Evolutionary conservation across 208 protist species (phyloP).

Genomic region (Borovskyia barvae): DNA sequence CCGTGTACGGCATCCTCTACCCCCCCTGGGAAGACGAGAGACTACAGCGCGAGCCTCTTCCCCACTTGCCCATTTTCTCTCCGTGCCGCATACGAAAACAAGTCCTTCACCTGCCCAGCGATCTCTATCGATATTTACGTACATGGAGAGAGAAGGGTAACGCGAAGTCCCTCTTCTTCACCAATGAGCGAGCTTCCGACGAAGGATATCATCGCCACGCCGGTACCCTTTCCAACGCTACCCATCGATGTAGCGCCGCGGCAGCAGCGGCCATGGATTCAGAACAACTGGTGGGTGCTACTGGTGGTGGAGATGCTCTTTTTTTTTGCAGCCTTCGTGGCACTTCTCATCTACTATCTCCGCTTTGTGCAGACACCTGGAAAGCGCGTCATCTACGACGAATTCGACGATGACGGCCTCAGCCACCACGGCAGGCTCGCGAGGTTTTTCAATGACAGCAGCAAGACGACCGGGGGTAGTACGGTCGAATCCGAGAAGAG

Average conservation of each 20-base stretch:
- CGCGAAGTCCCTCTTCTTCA: too few species aligned
- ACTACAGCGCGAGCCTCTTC: too few species aligned
- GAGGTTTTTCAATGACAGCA: too few species aligned
- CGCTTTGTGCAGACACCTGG: slow-evolving; percentile 24
- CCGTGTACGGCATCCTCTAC: too few species aligned
- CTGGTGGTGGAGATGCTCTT: slow-evolving; percentile 27
- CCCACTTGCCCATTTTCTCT: too few species aligned
- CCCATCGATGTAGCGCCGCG: slow-evolving; percentile 13
- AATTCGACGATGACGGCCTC: slow-evolving; percentile 16
- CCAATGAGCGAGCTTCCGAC: not conserved
- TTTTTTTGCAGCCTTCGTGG: slow-evolving; percentile 35
- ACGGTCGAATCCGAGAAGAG: too few species aligned
- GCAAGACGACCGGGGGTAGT: too few species aligned
- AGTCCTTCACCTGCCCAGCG: too few species aligned
- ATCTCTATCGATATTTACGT: too few species aligned
- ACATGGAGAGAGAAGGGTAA: too few species aligned
- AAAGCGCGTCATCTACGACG: slow-evolving; percentile 16
- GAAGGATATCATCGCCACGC: slow-evolving; percentile 33
- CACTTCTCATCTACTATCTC: slow-evolving; percentile 30
- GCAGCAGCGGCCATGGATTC: slow-evolving; percentile 11
- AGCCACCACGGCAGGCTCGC: slow-evolving; percentile 18
- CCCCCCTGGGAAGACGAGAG: too few species aligned
- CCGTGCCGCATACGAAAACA: too few species aligned
- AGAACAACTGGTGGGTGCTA: slow-evolving; percentile 36
- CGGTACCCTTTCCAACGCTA: slow-evolving; percentile 45